phyloP scores from a whole-genome alignment of 257 asterid species.

The Henckelia pumila region DNA sequence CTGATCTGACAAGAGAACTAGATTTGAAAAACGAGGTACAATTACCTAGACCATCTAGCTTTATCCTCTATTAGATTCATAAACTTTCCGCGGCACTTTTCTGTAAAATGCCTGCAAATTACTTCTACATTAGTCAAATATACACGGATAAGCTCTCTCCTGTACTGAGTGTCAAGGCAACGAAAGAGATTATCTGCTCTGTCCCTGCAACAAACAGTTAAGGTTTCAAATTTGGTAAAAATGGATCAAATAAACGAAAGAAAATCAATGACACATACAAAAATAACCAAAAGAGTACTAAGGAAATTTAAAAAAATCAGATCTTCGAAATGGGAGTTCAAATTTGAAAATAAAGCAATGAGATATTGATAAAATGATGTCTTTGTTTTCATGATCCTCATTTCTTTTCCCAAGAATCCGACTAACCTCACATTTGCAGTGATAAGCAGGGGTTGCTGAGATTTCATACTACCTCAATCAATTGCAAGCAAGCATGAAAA shows the following conservation, averaged over 20 bases:
- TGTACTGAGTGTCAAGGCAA: constrained; percentile 77
- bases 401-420: too few species aligned
- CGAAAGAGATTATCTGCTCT: constrained; percentile 87
- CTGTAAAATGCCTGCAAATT: constrained; percentile 34
- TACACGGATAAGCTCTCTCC: constrained; percentile 91
- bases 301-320: constrained; percentile 2
- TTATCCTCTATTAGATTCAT: constrained; percentile 38
- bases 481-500: too few species aligned
- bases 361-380: too few species aligned
- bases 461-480: too few species aligned
- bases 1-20: constrained; percentile 12
- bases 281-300: constrained; percentile 7
- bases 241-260: background rate
- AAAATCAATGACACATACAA: constrained; percentile 11
- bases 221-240: too few species aligned
- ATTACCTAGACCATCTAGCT: constrained; percentile 41
- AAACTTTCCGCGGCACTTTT: constrained; percentile 33
- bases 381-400: too few species aligned
- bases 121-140: constrained; percentile 39
- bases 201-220: constrained; percentile 57
- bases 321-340: too few species aligned
- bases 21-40: constrained; percentile 11
- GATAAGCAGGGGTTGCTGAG: too few species aligned
- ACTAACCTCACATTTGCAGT: too few species aligned
- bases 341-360: too few species aligned